These are phyloP conservation scores for Amorphotheca resinae DNA, from an alignment of 495 filamentous ascomycete species.

Conservation along the genomic window DNA sequence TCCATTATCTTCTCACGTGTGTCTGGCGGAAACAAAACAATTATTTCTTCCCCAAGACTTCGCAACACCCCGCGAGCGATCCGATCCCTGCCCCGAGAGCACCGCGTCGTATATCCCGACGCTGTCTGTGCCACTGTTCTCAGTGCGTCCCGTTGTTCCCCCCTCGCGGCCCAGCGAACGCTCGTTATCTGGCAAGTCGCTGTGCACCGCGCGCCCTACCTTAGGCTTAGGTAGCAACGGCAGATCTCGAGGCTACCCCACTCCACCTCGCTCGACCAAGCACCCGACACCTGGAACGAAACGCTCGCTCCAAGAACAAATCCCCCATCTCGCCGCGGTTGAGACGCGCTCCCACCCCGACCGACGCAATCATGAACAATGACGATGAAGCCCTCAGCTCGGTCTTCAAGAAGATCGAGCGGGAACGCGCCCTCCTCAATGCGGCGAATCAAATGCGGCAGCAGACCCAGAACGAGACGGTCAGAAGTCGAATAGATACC, in stretches of 20 bases:
- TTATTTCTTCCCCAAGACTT: too few species aligned
- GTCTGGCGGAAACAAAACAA: too few species aligned
- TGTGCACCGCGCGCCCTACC: too few species aligned
- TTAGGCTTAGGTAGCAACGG: too few species aligned
- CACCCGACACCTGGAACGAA: not conserved
- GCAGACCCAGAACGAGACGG: constrained; percentile 81
- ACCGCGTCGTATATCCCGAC: too few species aligned
- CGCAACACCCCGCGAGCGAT: too few species aligned
- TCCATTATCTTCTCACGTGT: too few species aligned
- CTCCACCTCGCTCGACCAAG: constrained; percentile 1
- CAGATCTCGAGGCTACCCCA: not conserved
- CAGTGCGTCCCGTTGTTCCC: too few species aligned
- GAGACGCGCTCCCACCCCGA: constrained; percentile 15
- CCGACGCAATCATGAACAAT: constrained; percentile 42
- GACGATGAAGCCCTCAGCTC: constrained; percentile 75
- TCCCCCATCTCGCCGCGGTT: constrained; percentile 5
- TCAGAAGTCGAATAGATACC: constrained; percentile 76
- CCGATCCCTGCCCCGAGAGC: too few species aligned
- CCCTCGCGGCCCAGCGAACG: too few species aligned
- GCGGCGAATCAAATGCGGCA: constrained; percentile 89
- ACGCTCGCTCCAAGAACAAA: not conserved
- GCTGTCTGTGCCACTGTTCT: too few species aligned
- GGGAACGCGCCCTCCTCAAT: constrained; percentile 90
- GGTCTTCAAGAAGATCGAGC: constrained; percentile 94
- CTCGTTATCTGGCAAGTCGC: too few species aligned